Conservation (phyloP, 2,329 filamentous ascomycete genomes). For the Pseudocercospora fijiensis region DNA sequence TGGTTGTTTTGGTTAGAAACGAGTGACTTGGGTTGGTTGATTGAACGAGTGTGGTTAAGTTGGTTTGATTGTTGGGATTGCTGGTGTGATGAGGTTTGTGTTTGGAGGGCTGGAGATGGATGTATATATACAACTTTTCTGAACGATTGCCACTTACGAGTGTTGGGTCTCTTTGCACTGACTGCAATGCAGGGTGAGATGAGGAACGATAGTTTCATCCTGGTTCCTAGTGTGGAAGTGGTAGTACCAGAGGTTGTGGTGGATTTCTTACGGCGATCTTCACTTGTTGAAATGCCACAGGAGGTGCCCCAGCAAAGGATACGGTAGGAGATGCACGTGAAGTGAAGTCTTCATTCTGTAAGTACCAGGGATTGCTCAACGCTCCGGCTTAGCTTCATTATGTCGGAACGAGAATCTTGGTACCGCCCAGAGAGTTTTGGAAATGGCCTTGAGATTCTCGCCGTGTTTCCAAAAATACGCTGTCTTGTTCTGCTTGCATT, state of each 20-base stretch:
- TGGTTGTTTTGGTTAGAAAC: neutral
- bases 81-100: constrained; percentile 3
- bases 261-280: neutral
- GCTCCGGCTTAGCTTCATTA: neutral
- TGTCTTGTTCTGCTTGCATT: neutral
- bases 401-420: neutral
- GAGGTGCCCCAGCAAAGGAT: neutral
- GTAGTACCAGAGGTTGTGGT: neutral
- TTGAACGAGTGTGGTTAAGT: constrained; percentile 1
- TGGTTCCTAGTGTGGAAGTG: neutral
- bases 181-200: constrained; percentile 5
- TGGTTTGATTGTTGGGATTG: neutral
- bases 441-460: neutral
- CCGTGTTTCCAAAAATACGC: neutral
- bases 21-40: constrained; percentile 2
- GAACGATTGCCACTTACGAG: neutral
- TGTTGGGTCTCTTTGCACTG: neutral
- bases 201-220: neutral
- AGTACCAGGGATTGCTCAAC: neutral
- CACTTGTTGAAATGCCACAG: neutral
- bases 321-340: neutral
- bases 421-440: neutral
- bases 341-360: constrained; percentile 3
- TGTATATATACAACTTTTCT: neutral
- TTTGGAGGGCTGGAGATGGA: neutral